Conservation (phyloP, 768 basidiomycete genomes). For the Clathrus columnatus region DNA sequence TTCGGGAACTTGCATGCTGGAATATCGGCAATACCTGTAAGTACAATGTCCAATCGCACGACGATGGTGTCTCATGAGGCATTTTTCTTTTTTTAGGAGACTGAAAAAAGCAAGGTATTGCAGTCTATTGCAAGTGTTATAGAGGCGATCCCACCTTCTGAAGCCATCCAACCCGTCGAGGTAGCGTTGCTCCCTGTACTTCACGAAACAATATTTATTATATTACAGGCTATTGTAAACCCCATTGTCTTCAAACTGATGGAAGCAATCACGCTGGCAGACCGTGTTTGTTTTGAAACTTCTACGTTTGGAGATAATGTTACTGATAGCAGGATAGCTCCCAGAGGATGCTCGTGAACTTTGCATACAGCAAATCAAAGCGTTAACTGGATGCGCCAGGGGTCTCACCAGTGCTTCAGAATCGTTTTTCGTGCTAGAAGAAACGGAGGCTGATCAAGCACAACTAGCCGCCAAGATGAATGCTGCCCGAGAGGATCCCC, state of each 20-base stretch:
- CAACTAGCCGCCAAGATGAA: constrained; percentile 51
- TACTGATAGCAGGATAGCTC: constrained; percentile 33
- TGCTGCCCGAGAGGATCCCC: constrained; percentile 52
- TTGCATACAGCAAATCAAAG: constrained; percentile 67
- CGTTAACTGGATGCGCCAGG: constrained; percentile 76
- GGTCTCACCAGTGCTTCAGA: constrained; percentile 78
- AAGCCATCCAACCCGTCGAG: constrained; percentile 71
- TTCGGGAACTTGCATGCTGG: constrained; percentile 80
- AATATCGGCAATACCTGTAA: constrained; percentile 62
- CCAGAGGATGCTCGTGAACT: constrained; percentile 63
- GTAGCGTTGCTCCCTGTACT: constrained; percentile 26
- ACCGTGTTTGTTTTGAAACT: constrained; percentile 33
- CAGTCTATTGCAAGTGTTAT: constrained; percentile 92
- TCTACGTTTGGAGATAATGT: not conserved
- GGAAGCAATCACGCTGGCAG: constrained; percentile 48
- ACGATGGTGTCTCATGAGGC: constrained; percentile 6
- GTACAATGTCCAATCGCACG: constrained; percentile 21
- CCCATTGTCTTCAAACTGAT: constrained; percentile 66
- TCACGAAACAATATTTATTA: not conserved
- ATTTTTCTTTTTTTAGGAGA: constrained; percentile 39
- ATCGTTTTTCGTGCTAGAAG: constrained; percentile 50
- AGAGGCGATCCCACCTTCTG: constrained; percentile 73
- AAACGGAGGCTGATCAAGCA: constrained; percentile 41
- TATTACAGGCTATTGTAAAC: constrained; percentile 53
- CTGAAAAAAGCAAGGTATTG: constrained; percentile 83